A percentile compares a stretch with the other conserved stretches of the same genome.
Conservation (phyloP, 2,329 filamentous ascomycete species). For the Monilinia fructigena region DNA sequence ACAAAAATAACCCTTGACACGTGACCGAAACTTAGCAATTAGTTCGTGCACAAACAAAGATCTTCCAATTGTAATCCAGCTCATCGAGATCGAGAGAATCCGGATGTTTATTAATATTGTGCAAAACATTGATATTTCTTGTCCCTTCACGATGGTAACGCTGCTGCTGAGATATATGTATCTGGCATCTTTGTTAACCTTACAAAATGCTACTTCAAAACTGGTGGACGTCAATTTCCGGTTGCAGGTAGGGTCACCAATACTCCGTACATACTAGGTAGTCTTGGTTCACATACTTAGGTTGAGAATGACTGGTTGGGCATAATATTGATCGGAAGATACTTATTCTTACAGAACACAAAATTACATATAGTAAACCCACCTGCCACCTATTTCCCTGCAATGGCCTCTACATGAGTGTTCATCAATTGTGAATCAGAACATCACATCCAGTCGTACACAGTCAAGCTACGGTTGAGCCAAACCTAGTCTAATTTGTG, state of each 20-base stretch:
- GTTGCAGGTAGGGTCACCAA: neutral
- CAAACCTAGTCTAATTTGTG: conserved; percentile 16
- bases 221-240: neutral
- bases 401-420: conserved; percentile 7
- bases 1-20: neutral
- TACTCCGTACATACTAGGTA: neutral
- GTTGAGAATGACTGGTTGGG: neutral
- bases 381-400: conserved; percentile 6
- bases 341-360: conserved; percentile 6
- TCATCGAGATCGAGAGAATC: neutral
- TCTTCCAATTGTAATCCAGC: too few relatives aligned
- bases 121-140: neutral
- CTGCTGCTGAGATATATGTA: neutral
- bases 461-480: conserved; percentile 2
- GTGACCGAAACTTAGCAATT: neutral
- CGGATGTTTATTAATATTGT: neutral
- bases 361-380: conserved; percentile 11
- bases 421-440: conserved; percentile 2
- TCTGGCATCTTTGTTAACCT: neutral
- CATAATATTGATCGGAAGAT: neutral
- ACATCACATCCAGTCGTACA: conserved; percentile 24
- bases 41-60: too few relatives aligned
- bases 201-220: neutral
- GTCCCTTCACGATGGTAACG: neutral
- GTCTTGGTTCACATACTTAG: neutral